These are phyloP conservation scores for Saprolegnia parasitica DNA, from an alignment of 352 stramenopile species.

Conservation along the genomic window DNA sequence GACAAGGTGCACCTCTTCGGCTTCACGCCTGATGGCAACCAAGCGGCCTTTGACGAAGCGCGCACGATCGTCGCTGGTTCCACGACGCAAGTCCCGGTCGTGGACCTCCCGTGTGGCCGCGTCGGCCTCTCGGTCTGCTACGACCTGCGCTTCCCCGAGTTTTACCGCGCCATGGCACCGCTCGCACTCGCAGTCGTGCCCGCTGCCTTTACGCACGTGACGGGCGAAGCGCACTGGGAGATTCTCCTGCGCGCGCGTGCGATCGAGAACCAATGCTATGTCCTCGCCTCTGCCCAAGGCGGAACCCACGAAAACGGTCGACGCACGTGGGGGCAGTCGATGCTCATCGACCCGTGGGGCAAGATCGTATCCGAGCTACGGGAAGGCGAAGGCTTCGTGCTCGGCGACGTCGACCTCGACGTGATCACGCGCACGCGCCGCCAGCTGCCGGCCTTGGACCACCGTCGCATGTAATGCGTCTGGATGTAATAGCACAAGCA, in stretches of 20 bases:
- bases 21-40: conserved; percentile 10
- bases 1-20: conserved; percentile 30
- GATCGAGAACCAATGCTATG: conserved; percentile 85
- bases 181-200: conserved; percentile 62
- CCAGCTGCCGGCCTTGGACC: conserved; percentile 56
- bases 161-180: conserved; percentile 52
- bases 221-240: conserved; percentile 84
- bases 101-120: conserved; percentile 58
- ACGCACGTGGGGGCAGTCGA: conserved; percentile 33
- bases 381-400: conserved; percentile 37
- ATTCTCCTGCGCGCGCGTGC: conserved; percentile 66
- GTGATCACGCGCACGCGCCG: conserved; percentile 40
- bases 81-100: conserved; percentile 31
- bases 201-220: conserved; percentile 80
- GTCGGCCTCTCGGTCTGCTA: conserved; percentile 83
- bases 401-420: conserved; percentile 53
- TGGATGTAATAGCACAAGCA: not conserved
- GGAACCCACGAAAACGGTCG: conserved; percentile 58
- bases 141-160: conserved; percentile 83
- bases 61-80: conserved; percentile 7
- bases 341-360: conserved; percentile 66
- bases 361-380: conserved; percentile 36
- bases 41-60: conserved; percentile 14
- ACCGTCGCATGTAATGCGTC: conserved; percentile 34
- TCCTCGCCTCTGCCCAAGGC: conserved; percentile 73